Conservation (phyloP, 768 basidiomycete genomes). For the Naganishia vaughanmartiniae region DNA sequence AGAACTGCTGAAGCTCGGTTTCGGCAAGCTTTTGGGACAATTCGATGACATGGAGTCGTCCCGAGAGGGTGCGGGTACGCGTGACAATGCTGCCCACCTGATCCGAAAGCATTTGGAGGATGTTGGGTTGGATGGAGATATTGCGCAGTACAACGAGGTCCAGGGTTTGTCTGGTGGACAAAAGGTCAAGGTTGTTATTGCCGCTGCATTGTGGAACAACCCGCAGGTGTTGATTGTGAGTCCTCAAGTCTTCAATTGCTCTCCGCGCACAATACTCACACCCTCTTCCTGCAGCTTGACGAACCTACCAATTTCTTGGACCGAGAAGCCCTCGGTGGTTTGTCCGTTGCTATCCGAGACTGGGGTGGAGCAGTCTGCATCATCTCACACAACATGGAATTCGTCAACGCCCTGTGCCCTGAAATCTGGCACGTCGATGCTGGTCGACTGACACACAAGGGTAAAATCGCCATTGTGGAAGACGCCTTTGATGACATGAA, state of each 20-base stretch:
- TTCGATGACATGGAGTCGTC: conserved; percentile 97
- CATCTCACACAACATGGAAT: conserved; percentile 79
- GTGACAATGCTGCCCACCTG: conserved; percentile 75
- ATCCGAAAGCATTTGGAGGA: conserved; percentile 92
- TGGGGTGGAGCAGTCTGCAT: conserved; percentile 76
- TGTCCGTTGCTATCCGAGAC: conserved; percentile 89
- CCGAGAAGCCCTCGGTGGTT: conserved; percentile 88
- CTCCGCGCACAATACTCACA: background rate
- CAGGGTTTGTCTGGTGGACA: conserved; percentile 91
- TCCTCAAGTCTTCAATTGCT: background rate
- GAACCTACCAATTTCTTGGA: conserved; percentile 97
- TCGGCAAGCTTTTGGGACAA: conserved; percentile 82
- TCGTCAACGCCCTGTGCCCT: conserved; percentile 57
- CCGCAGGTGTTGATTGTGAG: conserved; percentile 61
- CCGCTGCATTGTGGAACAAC: conserved; percentile 93
- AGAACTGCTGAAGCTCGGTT: conserved; percentile 78
- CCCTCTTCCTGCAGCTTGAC: conserved; percentile 57
- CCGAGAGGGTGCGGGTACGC: conserved; percentile 85
- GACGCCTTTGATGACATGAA: conserved; percentile 73
- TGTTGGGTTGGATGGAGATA: conserved; percentile 93
- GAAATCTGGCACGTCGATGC: conserved; percentile 93
- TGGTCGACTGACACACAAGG: conserved; percentile 80
- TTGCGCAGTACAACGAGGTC: conserved; percentile 97
- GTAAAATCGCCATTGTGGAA: conserved; percentile 80
- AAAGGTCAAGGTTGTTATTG: conserved; percentile 80